These are phyloP conservation scores for Fusarium pseudograminearum DNA, from an alignment of 2,329 filamentous ascomycete genomes.

Conservation along the genomic window DNA sequence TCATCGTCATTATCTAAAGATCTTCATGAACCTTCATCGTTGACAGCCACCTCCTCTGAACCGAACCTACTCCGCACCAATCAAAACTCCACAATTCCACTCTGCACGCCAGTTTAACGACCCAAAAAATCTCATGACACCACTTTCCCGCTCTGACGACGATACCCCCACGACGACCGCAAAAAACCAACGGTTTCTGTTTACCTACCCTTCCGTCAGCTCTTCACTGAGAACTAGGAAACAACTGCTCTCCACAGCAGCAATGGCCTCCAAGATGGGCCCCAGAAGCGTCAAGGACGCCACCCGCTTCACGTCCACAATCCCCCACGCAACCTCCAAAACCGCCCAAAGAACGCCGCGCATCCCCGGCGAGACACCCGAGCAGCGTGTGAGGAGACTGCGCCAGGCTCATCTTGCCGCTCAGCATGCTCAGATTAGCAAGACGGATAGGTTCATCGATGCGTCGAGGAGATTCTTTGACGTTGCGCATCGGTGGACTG, in stretches of 20 bases:
- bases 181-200: conserved; percentile 10
- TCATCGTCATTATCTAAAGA: conserved; percentile 11
- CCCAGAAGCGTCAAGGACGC: conserved; percentile 81
- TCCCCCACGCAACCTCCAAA: conserved; percentile 75
- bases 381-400: conserved; percentile 76
- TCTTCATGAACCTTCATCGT: conserved; percentile 4
- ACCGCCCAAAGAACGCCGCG: conserved; percentile 52
- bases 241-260: conserved; percentile 29
- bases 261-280: conserved; percentile 59
- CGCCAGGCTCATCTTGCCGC: conserved; percentile 76
- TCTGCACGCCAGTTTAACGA: conserved; percentile 26
- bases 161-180: conserved; percentile 23
- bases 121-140: conserved; percentile 56
- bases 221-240: background rate
- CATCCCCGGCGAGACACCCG: conserved; percentile 69
- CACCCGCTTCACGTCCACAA: conserved; percentile 73
- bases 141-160: conserved; percentile 45
- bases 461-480: conserved; percentile 64
- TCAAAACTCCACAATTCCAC: conserved; percentile 49
- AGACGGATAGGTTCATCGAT: conserved; percentile 63
- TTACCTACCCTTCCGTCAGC: background rate
- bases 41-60: conserved; percentile 43
- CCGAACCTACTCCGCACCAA: conserved; percentile 56
- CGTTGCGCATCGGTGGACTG: conserved; percentile 67
- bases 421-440: conserved; percentile 68